These are phyloP conservation scores for Schizophyllum amplum DNA, from an alignment of 1,284 basidiomycete species.

Conservation along the genomic window DNA sequence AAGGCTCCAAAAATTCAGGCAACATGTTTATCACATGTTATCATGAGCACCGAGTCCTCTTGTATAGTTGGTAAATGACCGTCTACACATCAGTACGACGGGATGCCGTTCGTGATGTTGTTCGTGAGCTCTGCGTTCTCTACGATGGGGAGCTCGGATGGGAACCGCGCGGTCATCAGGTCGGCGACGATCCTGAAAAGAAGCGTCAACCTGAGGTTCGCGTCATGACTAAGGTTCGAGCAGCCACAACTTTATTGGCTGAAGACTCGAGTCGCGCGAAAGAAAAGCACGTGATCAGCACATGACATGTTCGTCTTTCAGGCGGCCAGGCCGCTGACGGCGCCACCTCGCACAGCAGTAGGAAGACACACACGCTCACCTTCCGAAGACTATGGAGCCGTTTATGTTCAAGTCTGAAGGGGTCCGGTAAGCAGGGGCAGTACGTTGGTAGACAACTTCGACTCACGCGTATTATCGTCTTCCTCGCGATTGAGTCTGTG, in stretches of 20 bases:
- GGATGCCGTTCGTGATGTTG: slow-evolving; percentile 16
- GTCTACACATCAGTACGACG: slow-evolving; percentile 16
- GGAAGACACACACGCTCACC: slow-evolving; percentile 17
- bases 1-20: too few relatives aligned
- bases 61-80: too few relatives aligned
- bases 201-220: not conserved
- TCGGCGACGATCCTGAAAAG: slow-evolving; percentile 31
- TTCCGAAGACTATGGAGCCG: slow-evolving; percentile 29
- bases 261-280: too few relatives aligned
- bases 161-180: slow-evolving; percentile 27
- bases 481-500: slow-evolving; percentile 32
- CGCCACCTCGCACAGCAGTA: too few relatives aligned
- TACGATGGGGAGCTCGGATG: slow-evolving; percentile 25
- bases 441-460: not conserved
- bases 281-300: too few relatives aligned
- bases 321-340: too few relatives aligned
- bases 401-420: slow-evolving; percentile 26
- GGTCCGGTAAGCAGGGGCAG: slow-evolving; percentile 3
- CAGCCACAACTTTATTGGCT: too few relatives aligned
- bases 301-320: too few relatives aligned
- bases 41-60: not conserved
- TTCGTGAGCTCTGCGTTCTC: slow-evolving; percentile 23
- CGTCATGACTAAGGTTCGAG: too few relatives aligned
- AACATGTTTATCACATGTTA: too few relatives aligned
- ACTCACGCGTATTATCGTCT: slow-evolving; percentile 31